Evolutionary conservation across 306 rosid species (phyloP), one percentile per base, ranked within the genome.

Genomic region (Psophocarpus tetragonolobus): DNA sequence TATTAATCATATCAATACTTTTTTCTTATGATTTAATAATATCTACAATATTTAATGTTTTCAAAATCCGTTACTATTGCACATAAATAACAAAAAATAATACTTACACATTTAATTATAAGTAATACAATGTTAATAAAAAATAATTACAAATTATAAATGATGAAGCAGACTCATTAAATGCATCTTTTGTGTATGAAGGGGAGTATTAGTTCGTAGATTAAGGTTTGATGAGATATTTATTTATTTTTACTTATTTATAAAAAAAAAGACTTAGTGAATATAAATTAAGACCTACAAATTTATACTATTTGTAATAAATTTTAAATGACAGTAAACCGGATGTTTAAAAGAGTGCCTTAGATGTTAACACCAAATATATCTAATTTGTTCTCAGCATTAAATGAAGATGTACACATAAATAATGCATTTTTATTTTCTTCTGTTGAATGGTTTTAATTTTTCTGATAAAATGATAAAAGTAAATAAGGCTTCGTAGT

Each of bases 401-500:
- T 44, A 13, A 44, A 44, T 12, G 48, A 42, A 54, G n/a, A 54
- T 9, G 33, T 56, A 1, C 32, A 11, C 15, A 2, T 24, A 57
- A 57, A 57, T 24, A 11, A 62, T 62, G 24, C 44, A 7, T 32
- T 62, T 61, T 61, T 6, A 6, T 61, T 62, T 62, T 62, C 26
- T 62, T 32, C 3, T 23, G 15, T 36, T 9, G 15, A 17, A 18
- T 10, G 72, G 20, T 66, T 23, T 38, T 38, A 39, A 6, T 56
- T 26, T 57, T 78, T 17, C 1, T 6, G 8, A 20, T 18, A 27
- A 54, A 9, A 12, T 0, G 0, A 15, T 1, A 24, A 58, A 24
- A 45, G 50, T 30, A 79, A 45, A 61, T 39, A 53, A 83, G 80
- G 75, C 53, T 66, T 15, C 21, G 9, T 5, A 7, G 70, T 18